phyloP scores from a whole-genome alignment of 257 asterid species.

The Nicotiana knightiana region DNA sequence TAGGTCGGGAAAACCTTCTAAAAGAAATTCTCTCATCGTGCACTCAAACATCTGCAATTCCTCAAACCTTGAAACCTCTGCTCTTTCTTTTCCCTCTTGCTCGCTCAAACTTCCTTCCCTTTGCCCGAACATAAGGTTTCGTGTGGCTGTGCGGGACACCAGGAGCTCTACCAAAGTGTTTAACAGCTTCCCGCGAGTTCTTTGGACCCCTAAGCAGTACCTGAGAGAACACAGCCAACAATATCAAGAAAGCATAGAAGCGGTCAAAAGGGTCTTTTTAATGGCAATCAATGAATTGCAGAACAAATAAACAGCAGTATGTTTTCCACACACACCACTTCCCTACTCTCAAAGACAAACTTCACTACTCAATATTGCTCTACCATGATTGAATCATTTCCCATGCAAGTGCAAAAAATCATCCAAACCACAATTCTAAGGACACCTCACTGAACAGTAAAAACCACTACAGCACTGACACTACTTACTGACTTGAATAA shows the following conservation, averaged over 20 bases:
- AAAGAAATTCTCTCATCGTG: slow-evolving; percentile 10
- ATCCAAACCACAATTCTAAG: background rate
- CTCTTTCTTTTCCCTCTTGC: slow-evolving; percentile 85
- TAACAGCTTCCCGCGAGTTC: slow-evolving; percentile 85
- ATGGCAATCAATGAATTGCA: background rate
- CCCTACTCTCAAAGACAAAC: background rate
- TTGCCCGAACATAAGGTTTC: slow-evolving; percentile 81
- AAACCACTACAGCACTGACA: background rate
- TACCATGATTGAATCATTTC: background rate
- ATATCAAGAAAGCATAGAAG: background rate
- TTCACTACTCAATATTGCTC: background rate
- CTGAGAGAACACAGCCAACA: slow-evolving; percentile 22
- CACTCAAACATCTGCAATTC: slow-evolving; percentile 4
- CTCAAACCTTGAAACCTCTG: slow-evolving; percentile 71
- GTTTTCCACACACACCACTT: background rate
- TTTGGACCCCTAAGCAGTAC: slow-evolving; percentile 75
- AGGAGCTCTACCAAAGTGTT: slow-evolving; percentile 94
- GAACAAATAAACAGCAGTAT: background rate
- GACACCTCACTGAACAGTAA: background rate
- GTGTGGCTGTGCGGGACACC: slow-evolving; percentile 97
- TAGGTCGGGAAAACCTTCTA: background rate
- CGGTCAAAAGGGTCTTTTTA: background rate
- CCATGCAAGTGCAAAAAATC: background rate
- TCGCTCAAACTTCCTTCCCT: slow-evolving; percentile 87
- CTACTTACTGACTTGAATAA: background rate